These are phyloP conservation scores for Diaporthe vaccinii DNA, from an alignment of 2,329 filamentous ascomycete species.

Conservation along the genomic window DNA sequence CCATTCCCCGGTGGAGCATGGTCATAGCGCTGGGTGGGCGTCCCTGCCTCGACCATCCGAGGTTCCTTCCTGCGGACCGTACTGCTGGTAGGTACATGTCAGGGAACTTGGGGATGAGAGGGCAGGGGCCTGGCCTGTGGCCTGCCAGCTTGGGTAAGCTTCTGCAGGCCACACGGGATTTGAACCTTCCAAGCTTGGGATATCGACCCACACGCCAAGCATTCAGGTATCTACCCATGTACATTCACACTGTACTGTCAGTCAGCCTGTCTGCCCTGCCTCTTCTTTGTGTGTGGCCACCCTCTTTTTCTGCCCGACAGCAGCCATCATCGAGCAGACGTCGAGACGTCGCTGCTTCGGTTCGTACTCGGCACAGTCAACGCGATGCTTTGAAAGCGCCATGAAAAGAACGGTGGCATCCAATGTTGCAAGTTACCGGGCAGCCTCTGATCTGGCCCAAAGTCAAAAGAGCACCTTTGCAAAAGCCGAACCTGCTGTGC, in stretches of 20 bases:
- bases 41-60: not conserved
- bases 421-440: not conserved
- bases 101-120: not conserved
- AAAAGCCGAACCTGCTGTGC: constrained; percentile 4
- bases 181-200: constrained; percentile 20
- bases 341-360: not conserved
- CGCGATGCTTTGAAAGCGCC: no score
- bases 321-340: not conserved
- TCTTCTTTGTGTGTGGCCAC: not conserved
- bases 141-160: constrained; percentile 29
- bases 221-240: not conserved
- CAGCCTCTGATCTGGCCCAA: not conserved
- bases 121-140: not conserved
- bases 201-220: constrained; percentile 4
- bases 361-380: not conserved
- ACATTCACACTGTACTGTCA: not conserved
- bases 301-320: not conserved
- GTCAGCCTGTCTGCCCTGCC: not conserved
- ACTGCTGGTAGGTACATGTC: not conserved
- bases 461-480: constrained; percentile 4
- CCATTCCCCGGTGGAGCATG: constrained; percentile 28
- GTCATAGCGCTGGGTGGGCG: constrained; percentile 18
- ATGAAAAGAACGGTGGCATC: not conserved
- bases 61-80: not conserved
- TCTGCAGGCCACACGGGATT: constrained; percentile 27